These are phyloP conservation scores for Trichocomaceae sp. DNA, from an alignment of 2,329 filamentous ascomycete species.

Conservation along the genomic window DNA sequence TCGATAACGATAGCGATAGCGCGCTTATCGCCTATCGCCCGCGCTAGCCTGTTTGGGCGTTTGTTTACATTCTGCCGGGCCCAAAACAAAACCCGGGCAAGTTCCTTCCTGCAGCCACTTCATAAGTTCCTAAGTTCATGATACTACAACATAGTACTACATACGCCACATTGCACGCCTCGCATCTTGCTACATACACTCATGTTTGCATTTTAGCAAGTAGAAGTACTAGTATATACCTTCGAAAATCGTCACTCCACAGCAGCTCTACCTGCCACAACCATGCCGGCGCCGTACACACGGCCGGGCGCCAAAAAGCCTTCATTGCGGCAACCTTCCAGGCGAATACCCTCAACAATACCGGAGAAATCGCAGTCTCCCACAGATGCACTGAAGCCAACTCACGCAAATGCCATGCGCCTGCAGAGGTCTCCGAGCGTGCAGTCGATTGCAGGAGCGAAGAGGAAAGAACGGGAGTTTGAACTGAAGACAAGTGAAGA, in stretches of 20 bases:
- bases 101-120: not conserved
- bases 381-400: conserved; percentile 60
- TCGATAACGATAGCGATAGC: not conserved
- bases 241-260: not conserved
- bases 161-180: no score
- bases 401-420: conserved; percentile 35
- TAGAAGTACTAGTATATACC: not conserved
- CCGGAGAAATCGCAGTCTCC: conserved; percentile 60
- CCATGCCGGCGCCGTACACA: conserved; percentile 49
- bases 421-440: conserved; percentile 36
- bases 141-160: no score
- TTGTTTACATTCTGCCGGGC: conserved; percentile 29
- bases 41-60: conserved; percentile 16
- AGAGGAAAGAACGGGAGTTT: conserved; percentile 83
- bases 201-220: not conserved
- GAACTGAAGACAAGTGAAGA: conserved; percentile 66
- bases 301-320: conserved; percentile 47
- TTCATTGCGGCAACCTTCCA: conserved; percentile 45
- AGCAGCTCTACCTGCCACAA: conserved; percentile 4
- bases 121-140: no score
- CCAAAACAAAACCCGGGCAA: conserved; percentile 8
- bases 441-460: conserved; percentile 53
- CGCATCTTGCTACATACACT: not conserved
- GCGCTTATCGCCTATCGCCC: not conserved
- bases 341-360: conserved; percentile 48